These are phyloP conservation scores for Chlamydomonas sphaeroides DNA, from an alignment of 139 green algal species.

Conservation along the genomic window DNA sequence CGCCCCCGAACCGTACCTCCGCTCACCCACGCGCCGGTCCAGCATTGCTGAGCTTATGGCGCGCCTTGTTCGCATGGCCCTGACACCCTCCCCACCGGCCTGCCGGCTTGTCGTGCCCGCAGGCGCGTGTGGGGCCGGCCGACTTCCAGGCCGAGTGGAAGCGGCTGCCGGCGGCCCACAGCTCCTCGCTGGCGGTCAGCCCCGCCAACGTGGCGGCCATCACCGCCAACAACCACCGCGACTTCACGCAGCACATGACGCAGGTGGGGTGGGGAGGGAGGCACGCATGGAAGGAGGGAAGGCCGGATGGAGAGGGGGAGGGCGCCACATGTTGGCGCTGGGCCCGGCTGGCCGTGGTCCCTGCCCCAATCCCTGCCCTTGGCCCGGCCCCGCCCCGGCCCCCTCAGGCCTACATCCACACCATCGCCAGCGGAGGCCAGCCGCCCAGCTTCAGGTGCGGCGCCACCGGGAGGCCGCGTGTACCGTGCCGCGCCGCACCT, in stretches of 20 bases:
- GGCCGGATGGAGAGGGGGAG: too few relatives aligned
- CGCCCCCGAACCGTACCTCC: too few relatives aligned
- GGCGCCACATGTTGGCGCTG: too few relatives aligned
- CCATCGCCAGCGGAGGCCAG: constrained; percentile 81
- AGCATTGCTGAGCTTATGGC: too few relatives aligned
- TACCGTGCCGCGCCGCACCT: too few relatives aligned
- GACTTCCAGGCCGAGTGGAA: constrained; percentile 84
- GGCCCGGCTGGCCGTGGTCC: too few relatives aligned
- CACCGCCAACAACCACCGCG: constrained; percentile 66
- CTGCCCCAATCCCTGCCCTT: neutral
- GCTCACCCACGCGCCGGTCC: too few relatives aligned
- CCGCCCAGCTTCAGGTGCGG: constrained; percentile 66
- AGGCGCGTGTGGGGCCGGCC: constrained; percentile 42
- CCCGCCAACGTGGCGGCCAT: constrained; percentile 50
- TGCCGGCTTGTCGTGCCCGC: neutral
- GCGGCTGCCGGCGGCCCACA: constrained; percentile 52
- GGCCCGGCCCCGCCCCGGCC: too few relatives aligned
- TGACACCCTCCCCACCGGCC: neutral
- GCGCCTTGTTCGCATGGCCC: too few relatives aligned
- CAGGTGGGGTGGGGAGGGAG: constrained; percentile 2
- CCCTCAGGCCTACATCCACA: constrained; percentile 57
- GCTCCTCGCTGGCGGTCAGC: constrained; percentile 50
- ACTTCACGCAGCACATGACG: constrained; percentile 75
- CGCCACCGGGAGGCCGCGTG: too few relatives aligned
- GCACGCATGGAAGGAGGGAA: too few relatives aligned